Percentiles rank a stretch among this genome's conserved stretches.
These are phyloP conservation scores for Tympanopsis confertula DNA, from an alignment of 2,329 filamentous ascomycete genomes.

Conservation along the genomic window DNA sequence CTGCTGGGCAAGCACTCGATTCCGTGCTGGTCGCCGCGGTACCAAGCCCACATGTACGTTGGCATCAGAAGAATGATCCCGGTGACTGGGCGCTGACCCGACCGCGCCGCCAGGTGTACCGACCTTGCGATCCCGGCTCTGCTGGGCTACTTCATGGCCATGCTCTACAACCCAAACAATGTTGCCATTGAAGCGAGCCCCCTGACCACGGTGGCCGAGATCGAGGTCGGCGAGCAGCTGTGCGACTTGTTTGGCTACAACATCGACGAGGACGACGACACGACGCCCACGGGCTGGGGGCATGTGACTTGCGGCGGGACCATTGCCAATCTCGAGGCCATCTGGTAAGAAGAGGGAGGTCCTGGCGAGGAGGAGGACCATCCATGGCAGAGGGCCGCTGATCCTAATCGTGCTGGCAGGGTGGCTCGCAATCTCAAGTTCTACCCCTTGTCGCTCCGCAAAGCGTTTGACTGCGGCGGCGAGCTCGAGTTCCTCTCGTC, in stretches of 20 bases:
- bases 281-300: slow-evolving; percentile 22
- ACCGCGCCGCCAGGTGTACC: slow-evolving; percentile 12
- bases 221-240: slow-evolving; percentile 29
- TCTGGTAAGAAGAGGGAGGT: slow-evolving; percentile 19
- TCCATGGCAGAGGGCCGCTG: background rate
- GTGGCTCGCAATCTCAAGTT: slow-evolving; percentile 33
- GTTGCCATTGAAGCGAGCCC: slow-evolving; percentile 32
- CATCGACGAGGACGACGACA: slow-evolving; percentile 10
- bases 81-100: slow-evolving; percentile 3
- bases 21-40: slow-evolving; percentile 32
- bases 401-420: background rate
- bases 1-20: slow-evolving; percentile 28
- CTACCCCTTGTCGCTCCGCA: slow-evolving; percentile 25
- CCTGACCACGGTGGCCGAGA: slow-evolving; percentile 28
- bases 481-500: slow-evolving; percentile 15
- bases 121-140: slow-evolving; percentile 28
- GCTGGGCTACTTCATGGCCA: slow-evolving; percentile 33
- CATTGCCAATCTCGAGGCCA: slow-evolving; percentile 33
- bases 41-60: slow-evolving; percentile 31
- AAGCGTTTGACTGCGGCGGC: slow-evolving; percentile 13
- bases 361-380: slow-evolving; percentile 5
- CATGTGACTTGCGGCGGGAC: slow-evolving; percentile 32
- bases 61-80: slow-evolving; percentile 1
- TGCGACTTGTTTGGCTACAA: slow-evolving; percentile 32
- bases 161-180: slow-evolving; percentile 38